Base-by-base conservation (phyloP, 1,139 yeast genomes). In the Lodderomyces pseudojiufengensis region DNA sequence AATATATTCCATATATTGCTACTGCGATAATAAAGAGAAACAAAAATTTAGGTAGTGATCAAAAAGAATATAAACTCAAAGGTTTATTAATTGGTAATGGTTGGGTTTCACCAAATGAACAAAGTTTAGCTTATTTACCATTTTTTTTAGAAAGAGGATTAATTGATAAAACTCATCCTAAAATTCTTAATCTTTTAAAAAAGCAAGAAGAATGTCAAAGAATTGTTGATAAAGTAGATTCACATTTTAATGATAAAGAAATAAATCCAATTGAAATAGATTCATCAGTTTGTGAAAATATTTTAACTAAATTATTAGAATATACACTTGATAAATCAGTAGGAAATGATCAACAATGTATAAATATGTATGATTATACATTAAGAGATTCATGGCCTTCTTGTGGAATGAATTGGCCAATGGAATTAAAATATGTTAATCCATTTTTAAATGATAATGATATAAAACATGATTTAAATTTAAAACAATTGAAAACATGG, bases 341-440 rank as follows among this genome's bases (percentile, higher is more conserved):
- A 35, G 39, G 65, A 37, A 37, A 43, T 7, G 54, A 63, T 38
- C 57, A 72, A 35, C 70, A 67, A 43, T 90, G 98, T 55, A 51
- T 77, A 48, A 92, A 92, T 57, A 80, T 87, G 73, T 92, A 92
- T 57, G 95, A 92, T 56, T 76, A 78, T 39, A 71, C 84, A 24
- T 63, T 84, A 37, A 66, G 61, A 23, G 97, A 92, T 54, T 59
- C 78, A 0, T 87, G 65, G 48, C 97, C 97, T 0, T 64, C 84
- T 0, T 92, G 99, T 61, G 98, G 98, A 4, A 73, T 79, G 78
- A 84, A 84, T 54, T 92, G 99, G 99, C 99, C 99, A 0, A 76
- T 75, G 16, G 92, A 79, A 45, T 63, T 90, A 44, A 63, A 59
- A 1, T 48, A 62, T 32, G 80, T 88, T 10, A 63, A 72, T 0